Evolutionary conservation across 2,329 filamentous ascomycete genomes (phyloP), one percentile per base, ranked within the genome.

Genomic region (Microdochium bolleyi): DNA sequence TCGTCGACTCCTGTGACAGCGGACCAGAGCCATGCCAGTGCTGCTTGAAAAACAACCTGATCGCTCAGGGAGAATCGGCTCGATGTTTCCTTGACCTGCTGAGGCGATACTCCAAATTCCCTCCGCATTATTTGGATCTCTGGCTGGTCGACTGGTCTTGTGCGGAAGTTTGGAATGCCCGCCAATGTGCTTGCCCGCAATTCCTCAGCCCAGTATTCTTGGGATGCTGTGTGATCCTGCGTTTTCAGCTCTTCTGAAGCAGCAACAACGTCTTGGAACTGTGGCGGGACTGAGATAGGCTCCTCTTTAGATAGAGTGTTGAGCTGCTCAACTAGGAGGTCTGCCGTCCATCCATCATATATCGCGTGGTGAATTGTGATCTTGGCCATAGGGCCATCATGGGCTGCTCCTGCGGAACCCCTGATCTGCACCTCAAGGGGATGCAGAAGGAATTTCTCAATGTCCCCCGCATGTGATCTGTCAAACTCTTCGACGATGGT

Each of bases 301-400:
- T 56, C 51, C 9, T 64, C 62, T 25, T 51, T 50, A 0, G 87
- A 61, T 1, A 87, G 58, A 0, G 61, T 62, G 3, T 78, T 73
- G 3, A 95, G 70, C 64, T 96, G 89, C 24, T 77, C 71, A 14
- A 89, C 60, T 0, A 95, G 68, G 27, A 92, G 73, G 51, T 96
- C 87, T 62, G 91, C 78, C 0, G 90, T 92, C 92, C 92, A 96
- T n/a, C 91, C 92, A 66, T 96, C 92, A 62, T 95, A 96, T 1
- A 95, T 66, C 1, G 89, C 84, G 67, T 96, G 92, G 63, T 95
- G 91, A 0, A 95, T 73, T 13, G 60, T 85, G 21, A 46, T 22
- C 41, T 22, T 46, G 7, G 41, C 75, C 48, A 89, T 51, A 11
- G 80, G 67, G 54, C 64, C 65, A 3, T 71, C 59, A 30, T 63